A percentile compares a stretch with the other conserved stretches of the same genome.
Conservation (phyloP, 805 yeast genomes). For the Suhomyces xylopsoci region DNA sequence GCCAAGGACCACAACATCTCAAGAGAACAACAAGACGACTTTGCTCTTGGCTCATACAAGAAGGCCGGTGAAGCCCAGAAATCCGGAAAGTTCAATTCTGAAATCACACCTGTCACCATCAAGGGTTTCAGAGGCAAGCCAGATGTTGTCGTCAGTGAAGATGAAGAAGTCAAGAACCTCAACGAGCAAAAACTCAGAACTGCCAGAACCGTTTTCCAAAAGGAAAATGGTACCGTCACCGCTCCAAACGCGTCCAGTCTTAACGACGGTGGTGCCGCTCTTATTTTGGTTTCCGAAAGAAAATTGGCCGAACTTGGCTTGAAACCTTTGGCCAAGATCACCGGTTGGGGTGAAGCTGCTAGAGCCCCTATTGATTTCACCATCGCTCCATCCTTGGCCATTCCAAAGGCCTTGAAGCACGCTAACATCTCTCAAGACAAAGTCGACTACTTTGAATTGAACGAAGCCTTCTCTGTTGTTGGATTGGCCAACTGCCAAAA, state of each 20-base stretch:
- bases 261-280: constrained; percentile 98
- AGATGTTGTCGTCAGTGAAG: constrained; percentile 63
- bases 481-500: constrained; percentile 86
- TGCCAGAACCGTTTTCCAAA: constrained; percentile 94
- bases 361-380: constrained; percentile 94
- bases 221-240: constrained; percentile 92
- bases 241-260: constrained; percentile 96
- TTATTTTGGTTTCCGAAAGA: constrained; percentile 77
- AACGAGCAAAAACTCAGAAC: constrained; percentile 71
- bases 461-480: constrained; percentile 97
- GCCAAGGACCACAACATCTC: constrained; percentile 75
- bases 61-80: constrained; percentile 81
- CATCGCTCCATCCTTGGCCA: constrained; percentile 90
- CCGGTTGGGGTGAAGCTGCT: constrained; percentile 99
- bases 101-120: constrained; percentile 83
- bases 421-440: constrained; percentile 64
- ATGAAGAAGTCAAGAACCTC: constrained; percentile 81
- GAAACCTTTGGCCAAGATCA: constrained; percentile 83
- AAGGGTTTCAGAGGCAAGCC: constrained; percentile 90
- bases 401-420: constrained; percentile 92
- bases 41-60: constrained; percentile 78
- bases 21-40: constrained; percentile 87
- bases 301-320: constrained; percentile 83
- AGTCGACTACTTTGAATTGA: constrained; percentile 90
- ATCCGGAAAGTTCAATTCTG: constrained; percentile 76